Percentiles rank a stretch among this genome's conserved stretches.
Evolutionary conservation across 805 yeast genomes (phyloP).

Genomic region (Sugiyamaella chiloensis): DNA sequence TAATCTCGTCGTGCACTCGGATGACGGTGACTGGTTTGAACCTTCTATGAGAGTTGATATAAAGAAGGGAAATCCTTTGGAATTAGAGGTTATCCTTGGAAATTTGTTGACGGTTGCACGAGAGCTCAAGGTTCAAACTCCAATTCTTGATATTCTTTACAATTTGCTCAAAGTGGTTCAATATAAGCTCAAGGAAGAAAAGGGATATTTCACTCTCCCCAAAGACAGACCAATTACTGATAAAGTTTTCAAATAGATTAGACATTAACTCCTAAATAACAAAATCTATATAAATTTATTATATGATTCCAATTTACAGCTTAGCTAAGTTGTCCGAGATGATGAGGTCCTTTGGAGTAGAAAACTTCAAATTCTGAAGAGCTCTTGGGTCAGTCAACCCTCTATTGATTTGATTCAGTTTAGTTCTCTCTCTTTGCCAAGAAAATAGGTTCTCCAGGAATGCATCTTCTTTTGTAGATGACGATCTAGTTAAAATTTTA

Average conservation of each 20-base stretch:
- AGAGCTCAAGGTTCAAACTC: constrained; percentile 48
- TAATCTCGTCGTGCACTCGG: constrained; percentile 6
- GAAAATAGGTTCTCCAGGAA: background rate
- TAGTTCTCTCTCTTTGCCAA: background rate
- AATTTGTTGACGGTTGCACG: constrained; percentile 51
- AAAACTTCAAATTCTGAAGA: background rate
- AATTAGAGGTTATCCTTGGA: constrained; percentile 66
- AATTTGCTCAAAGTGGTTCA: constrained; percentile 43
- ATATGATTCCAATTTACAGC: too few species aligned
- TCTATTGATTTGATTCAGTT: background rate
- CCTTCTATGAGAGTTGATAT: constrained; percentile 57
- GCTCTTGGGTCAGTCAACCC: background rate
- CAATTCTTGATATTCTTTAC: constrained; percentile 55
- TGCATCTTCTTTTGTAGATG: background rate
- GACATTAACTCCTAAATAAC: too few species aligned
- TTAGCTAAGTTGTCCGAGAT: too few species aligned
- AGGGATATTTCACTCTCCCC: background rate
- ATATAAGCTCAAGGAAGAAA: background rate
- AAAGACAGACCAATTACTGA: background rate
- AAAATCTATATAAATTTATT: too few species aligned
- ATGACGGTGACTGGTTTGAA: constrained; percentile 44
- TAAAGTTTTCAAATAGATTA: background rate
- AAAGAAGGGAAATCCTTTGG: constrained; percentile 59
- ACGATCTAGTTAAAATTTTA: background rate
- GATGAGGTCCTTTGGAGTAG: background rate